These are phyloP conservation scores for Penicillium brevicompactum DNA, from an alignment of 2,329 filamentous ascomycete species.

Conservation along the genomic window DNA sequence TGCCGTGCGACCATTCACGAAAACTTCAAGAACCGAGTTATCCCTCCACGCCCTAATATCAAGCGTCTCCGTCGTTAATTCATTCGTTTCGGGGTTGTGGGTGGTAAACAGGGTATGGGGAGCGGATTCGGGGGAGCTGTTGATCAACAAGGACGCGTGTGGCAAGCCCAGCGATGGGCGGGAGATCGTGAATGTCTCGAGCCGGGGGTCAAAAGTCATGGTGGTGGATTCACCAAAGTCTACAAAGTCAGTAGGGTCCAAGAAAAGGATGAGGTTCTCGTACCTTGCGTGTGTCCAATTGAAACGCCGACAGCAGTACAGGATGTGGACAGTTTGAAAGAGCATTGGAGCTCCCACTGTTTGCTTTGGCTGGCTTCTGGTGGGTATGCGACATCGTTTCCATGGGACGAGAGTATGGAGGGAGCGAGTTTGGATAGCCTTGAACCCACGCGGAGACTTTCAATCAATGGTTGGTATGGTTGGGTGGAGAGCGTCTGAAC, in stretches of 20 bases:
- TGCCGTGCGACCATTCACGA: conserved; percentile 7
- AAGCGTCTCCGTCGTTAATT: not conserved
- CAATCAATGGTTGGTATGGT: not conserved
- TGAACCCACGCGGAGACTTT: not conserved
- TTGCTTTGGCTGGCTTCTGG: not conserved
- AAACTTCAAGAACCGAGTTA: conserved; percentile 7
- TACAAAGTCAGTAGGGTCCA: not conserved
- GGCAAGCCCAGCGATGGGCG: not conserved
- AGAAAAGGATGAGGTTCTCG: not conserved
- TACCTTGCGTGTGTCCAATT: not conserved
- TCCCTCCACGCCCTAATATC: conserved; percentile 5
- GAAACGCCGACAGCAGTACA: not conserved
- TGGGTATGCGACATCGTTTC: not conserved
- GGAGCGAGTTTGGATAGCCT: not conserved
- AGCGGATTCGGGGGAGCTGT: not conserved
- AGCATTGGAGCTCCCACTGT: not conserved
- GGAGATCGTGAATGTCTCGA: not conserved
- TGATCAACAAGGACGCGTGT: not conserved
- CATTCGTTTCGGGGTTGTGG: not conserved
- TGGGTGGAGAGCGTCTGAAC: not conserved
- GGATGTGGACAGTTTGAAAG: not conserved
- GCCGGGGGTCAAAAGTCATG: not conserved
- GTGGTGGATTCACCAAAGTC: not conserved
- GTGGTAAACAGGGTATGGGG: not conserved
- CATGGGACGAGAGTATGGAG: not conserved